These are phyloP conservation scores for Didymella sp. DNA, from an alignment of 2,329 filamentous ascomycete genomes.

Conservation along the genomic window DNA sequence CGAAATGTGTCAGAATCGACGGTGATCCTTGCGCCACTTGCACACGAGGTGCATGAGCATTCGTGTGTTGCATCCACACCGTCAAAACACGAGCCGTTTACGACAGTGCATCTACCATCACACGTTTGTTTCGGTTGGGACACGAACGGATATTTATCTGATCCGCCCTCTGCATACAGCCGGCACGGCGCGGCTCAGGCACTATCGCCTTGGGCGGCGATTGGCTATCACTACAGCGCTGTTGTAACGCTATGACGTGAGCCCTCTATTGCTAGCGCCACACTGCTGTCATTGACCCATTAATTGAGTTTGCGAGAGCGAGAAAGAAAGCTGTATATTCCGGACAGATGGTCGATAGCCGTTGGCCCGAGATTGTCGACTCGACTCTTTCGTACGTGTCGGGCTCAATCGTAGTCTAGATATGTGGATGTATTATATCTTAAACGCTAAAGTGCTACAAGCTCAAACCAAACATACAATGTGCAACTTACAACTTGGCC, in stretches of 20 bases:
- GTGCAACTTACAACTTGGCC: slow-evolving; percentile 37
- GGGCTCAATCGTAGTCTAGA: background rate
- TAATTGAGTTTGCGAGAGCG: background rate
- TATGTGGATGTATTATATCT: background rate
- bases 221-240: slow-evolving; percentile 3
- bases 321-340: slow-evolving; percentile 11
- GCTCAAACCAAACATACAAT: background rate
- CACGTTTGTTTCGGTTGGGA: slow-evolving; percentile 12
- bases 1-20: slow-evolving; percentile 3
- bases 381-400: background rate
- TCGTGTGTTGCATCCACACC: slow-evolving; percentile 28
- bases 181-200: background rate
- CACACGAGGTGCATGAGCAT: slow-evolving; percentile 20
- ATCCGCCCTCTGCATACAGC: slow-evolving; percentile 39
- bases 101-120: slow-evolving; percentile 16
- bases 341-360: background rate
- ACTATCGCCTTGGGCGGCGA: background rate
- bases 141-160: too few relatives aligned
- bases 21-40: background rate
- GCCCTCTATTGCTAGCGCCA: slow-evolving; percentile 3
- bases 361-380: background rate
- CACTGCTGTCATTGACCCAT: background rate
- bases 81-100: background rate
- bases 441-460: slow-evolving; percentile 8
- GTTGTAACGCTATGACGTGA: slow-evolving; percentile 20